Base-by-base conservation (phyloP, 352 stramenopile species). In the Pythium biforme region DNA sequence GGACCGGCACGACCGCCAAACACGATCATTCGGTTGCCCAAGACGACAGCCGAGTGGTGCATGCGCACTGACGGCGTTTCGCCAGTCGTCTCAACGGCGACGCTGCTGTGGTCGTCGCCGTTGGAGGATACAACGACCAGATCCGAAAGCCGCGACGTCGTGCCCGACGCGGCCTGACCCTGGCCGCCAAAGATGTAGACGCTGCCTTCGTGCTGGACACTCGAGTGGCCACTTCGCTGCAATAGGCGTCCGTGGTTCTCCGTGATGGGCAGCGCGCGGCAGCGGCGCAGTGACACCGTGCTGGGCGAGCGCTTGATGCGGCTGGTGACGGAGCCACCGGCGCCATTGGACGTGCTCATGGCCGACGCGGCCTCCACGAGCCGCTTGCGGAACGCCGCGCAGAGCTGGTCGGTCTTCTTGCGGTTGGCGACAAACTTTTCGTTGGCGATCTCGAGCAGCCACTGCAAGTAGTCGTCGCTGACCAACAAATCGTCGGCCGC, bases 361-460 rank as follows among this genome's bases (percentile, higher is more conserved):
- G 37, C 37, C 37, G 37, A n/a, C 37, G 17, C 29, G 33, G 19
- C n/a, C n/a, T 59, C 33, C 15, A 68, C n/a, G 20, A 91, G 90
- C 48, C 67, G 79, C 5, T 68, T 59, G 3, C 59, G 62, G 33
- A 92, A 89, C 20, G 81, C 73, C 3, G 79, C 72, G 56, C 85
- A 84, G 22, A 95, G 69, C 50, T 79, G 75, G 55, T 92, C 76
- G 0, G 83, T 92, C 49, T 90, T 90, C 23, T 68, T 71, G 26
- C 83, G 79, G 64, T 92, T 95, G 8, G 75, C 76, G n/a, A 66
- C 53, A 55, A 96, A 95, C 66, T 96, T 94, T 34, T 91, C 81
- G 61, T 94, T 94, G n/a, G 86, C 82, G 27, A 94, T 68, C 29
- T 84, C 70, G 29, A 94, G 74, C 46, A 95, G 81, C 81, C 81